Conservation (phyloP, 2,329 filamentous ascomycete genomes). For the Cordyceps pruinosa region DNA sequence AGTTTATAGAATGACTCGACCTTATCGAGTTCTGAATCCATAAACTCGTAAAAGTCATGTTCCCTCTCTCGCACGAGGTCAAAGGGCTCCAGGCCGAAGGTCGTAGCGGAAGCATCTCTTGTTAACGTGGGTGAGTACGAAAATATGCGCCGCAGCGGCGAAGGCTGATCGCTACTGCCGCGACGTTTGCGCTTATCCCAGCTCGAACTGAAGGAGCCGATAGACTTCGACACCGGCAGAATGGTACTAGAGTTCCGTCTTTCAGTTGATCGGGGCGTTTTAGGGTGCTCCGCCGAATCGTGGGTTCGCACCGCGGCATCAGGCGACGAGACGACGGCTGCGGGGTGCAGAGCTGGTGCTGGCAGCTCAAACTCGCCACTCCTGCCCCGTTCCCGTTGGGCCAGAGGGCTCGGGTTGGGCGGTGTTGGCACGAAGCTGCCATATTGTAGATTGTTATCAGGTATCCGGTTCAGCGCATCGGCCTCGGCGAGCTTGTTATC, state of each 20-base stretch:
- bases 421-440: slow-evolving; percentile 46
- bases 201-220: not conserved
- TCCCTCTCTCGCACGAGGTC: slow-evolving; percentile 65
- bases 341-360: slow-evolving; percentile 39
- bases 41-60: slow-evolving; percentile 78
- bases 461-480: slow-evolving; percentile 31
- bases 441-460: slow-evolving; percentile 38
- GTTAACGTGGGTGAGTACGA: slow-evolving; percentile 23
- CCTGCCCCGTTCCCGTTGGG: slow-evolving; percentile 14
- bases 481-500: slow-evolving; percentile 25
- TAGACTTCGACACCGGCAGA: not conserved
- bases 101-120: slow-evolving; percentile 25
- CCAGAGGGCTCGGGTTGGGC: slow-evolving; percentile 22
- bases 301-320: not conserved
- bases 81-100: slow-evolving; percentile 34
- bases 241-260: slow-evolving; percentile 4
- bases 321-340: slow-evolving; percentile 15
- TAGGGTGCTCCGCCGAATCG: not conserved
- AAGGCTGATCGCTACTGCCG: slow-evolving; percentile 20
- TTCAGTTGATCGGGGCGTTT: not conserved
- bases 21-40: slow-evolving; percentile 82
- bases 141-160: slow-evolving; percentile 29
- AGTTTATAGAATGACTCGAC: slow-evolving; percentile 82
- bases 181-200: slow-evolving; percentile 2
- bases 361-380: slow-evolving; percentile 44